Percentiles rank a stretch among this genome's conserved stretches.
Evolutionary conservation across 495 filamentous ascomycete genomes (phyloP).

Genomic region (Xylaria telfairii): DNA sequence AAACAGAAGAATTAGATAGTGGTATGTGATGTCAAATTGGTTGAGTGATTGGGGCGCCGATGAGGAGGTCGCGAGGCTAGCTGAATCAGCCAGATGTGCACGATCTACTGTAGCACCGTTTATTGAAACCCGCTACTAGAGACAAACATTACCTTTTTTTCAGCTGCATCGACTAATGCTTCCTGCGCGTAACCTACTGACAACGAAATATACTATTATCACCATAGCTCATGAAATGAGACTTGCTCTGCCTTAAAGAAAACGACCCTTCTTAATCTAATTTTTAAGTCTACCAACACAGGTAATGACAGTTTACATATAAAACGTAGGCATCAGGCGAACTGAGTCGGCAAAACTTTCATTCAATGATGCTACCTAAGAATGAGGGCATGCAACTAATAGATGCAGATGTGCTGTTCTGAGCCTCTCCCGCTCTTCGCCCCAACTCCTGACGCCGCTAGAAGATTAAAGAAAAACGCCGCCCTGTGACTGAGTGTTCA

Average conservation of each 20-base stretch:
- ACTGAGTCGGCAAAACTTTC: not conserved
- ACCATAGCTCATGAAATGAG: not conserved
- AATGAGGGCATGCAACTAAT: conserved; percentile 21
- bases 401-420: conserved; percentile 17
- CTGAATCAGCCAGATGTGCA: not conserved
- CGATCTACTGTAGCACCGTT: not conserved
- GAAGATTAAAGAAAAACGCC: conserved; percentile 19
- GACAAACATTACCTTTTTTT: not conserved
- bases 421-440: not conserved
- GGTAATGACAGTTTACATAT: not conserved
- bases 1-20: not conserved
- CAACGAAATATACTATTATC: not conserved
- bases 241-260: not conserved
- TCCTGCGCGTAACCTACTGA: not conserved
- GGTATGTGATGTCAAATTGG: conserved; percentile 2
- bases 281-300: not conserved
- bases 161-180: not conserved
- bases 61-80: not conserved
- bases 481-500: conserved; percentile 20
- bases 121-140: not conserved
- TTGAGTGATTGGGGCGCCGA: not conserved
- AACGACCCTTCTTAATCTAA: not conserved
- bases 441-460: conserved; percentile 22
- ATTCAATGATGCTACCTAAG: conserved; percentile 27
- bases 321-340: not conserved